phyloP scores from a whole-genome alignment of 495 filamentous ascomycete genomes.

The Astrothelium subdiscretum region DNA sequence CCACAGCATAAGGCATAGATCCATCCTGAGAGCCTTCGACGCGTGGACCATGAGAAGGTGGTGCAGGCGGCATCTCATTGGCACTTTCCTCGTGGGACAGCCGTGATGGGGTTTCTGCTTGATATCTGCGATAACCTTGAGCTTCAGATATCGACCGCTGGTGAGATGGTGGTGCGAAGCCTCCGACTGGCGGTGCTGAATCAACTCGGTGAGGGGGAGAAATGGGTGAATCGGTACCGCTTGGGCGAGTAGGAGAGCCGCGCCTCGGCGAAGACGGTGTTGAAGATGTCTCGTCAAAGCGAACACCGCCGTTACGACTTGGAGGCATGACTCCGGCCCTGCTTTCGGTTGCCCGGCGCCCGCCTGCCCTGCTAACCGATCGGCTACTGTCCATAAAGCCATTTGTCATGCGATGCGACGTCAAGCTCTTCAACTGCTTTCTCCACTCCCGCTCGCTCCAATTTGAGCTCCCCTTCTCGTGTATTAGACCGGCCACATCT shows the following conservation, averaged over 20 bases:
- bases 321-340: constrained; percentile 11
- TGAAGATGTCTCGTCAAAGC: constrained; percentile 54
- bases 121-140: constrained; percentile 36
- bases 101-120: constrained; percentile 33
- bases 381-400: constrained; percentile 39
- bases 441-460: constrained; percentile 92
- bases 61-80: constrained; percentile 31
- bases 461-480: constrained; percentile 59
- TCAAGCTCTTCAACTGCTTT: constrained; percentile 76
- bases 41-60: constrained; percentile 30
- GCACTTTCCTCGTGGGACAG: constrained; percentile 30
- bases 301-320: constrained; percentile 30
- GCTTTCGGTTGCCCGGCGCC: constrained; percentile 31
- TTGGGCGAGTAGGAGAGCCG: constrained; percentile 23
- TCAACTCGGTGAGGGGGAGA: constrained; percentile 26
- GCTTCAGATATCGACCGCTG: constrained; percentile 45
- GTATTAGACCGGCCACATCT: constrained; percentile 70
- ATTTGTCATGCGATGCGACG: constrained; percentile 60
- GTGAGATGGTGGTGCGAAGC: constrained; percentile 30
- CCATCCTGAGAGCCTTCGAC: constrained; percentile 9
- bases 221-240: constrained; percentile 25
- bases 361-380: constrained; percentile 58
- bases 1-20: constrained; percentile 9
- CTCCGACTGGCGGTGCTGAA: constrained; percentile 27
- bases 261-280: constrained; percentile 40